Evolutionary conservation across 768 basidiomycete species (phyloP).

Genomic region (Naganishia randhawae): DNA sequence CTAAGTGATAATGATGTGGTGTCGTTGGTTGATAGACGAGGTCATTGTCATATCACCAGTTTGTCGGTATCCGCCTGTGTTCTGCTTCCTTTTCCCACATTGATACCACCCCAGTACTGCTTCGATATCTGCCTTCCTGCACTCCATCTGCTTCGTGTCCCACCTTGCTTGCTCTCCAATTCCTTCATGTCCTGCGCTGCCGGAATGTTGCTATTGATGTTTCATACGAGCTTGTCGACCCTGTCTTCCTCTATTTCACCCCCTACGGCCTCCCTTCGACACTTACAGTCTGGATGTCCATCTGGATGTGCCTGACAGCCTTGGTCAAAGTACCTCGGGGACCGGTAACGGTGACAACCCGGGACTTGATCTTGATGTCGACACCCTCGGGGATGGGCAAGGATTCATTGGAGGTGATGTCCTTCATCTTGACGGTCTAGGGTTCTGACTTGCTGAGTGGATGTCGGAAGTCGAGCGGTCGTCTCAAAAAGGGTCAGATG

Average conservation of each 20-base stretch:
- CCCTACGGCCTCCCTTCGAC: not conserved
- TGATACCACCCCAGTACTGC: not conserved
- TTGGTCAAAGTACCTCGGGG: slow-evolving; percentile 80
- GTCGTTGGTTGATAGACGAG: not conserved
- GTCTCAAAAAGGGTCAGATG: not conserved
- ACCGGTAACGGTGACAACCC: slow-evolving; percentile 84
- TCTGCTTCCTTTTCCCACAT: not conserved
- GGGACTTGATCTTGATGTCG: slow-evolving; percentile 80
- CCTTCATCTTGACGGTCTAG: slow-evolving; percentile 47
- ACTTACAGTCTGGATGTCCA: slow-evolving; percentile 52
- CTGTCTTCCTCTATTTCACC: not conserved
- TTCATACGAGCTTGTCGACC: not conserved
- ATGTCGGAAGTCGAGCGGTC: slow-evolving; percentile 23
- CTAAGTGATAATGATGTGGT: not conserved
- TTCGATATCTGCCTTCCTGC: not conserved
- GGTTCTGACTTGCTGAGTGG: slow-evolving; percentile 25
- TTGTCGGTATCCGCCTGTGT: not conserved
- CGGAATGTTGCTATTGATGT: not conserved
- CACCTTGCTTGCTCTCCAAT: not conserved
- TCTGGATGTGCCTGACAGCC: slow-evolving; percentile 61
- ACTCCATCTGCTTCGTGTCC: not conserved
- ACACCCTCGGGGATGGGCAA: slow-evolving; percentile 60
- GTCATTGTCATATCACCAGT: not conserved
- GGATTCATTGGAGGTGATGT: slow-evolving; percentile 49
- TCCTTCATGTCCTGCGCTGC: not conserved